Evolutionary conservation across 1,139 yeast genomes (phyloP), one percentile per base, ranked within the genome.

Genomic region (Trichomonascaceae sp.): DNA sequence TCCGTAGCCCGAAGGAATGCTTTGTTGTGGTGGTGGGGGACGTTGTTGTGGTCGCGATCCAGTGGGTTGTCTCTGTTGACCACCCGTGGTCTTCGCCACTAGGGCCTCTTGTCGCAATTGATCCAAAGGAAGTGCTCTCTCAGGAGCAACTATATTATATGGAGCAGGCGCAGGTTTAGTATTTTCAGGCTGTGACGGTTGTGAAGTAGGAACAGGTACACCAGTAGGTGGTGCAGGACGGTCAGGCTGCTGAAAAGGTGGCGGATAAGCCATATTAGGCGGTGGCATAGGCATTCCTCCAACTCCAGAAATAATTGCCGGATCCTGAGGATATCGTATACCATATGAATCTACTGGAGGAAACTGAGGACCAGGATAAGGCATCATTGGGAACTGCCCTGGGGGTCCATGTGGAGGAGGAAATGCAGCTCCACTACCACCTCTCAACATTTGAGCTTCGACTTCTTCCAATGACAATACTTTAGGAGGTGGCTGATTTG

Each of bases 391-490:
- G 54, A 27, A 20, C 22, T 54, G 58, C 22, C 13, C 13, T 3
- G 55, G 56, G 1, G 56, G 51, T 7, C 45, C 53, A 20, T 30
- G 50, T 1, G 46, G 53, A 22, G 49, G 12, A 17, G 48, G 55
- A 18, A 32, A 45, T 48, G 50, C 56, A 32, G 43, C 50, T 7
- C 55, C 53, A 39, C 69, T 71, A 58, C 46, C 50, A 7, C 55
- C 53, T 41, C 69, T 71, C 58, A 82, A 74, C 70, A 86, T 77
- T 64, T 82, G 88, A 13, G 91, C 87, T 67, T 86, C 93, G 60
- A 85, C 83, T 63, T 87, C 93, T 66, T 84, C 89, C 62, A 86
- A 74, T 15, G 91, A 84, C 60, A 84, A 73, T 49, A 84, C 76
- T 63, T 58, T 56, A 39, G 65, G 63, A 27, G 57, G 64, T 44